phyloP scores from a whole-genome alignment of 208 protist species.

The Angomonas deanei region DNA sequence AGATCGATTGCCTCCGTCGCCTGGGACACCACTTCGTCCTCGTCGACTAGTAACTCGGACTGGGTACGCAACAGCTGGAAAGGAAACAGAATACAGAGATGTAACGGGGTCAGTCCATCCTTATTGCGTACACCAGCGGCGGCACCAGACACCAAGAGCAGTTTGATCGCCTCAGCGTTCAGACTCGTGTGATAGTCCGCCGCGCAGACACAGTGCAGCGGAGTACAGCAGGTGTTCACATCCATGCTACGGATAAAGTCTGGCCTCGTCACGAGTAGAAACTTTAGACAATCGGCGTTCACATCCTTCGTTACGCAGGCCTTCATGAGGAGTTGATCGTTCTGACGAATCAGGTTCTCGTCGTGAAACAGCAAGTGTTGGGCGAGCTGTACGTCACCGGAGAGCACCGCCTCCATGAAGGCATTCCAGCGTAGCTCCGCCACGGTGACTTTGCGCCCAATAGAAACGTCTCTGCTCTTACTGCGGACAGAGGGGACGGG shows the following conservation, averaged over 20 bases:
- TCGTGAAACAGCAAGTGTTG: conserved; percentile 22
- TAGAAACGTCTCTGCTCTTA: not conserved
- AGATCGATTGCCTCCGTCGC: conserved; percentile 21
- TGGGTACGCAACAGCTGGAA: not conserved
- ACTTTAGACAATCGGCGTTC: conserved; percentile 14
- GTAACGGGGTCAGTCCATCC: conserved; percentile 33
- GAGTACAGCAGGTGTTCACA: conserved; percentile 25
- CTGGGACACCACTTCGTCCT: not conserved
- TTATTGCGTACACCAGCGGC: conserved; percentile 9
- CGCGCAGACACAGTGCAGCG: conserved; percentile 36
- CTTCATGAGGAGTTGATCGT: conserved; percentile 30
- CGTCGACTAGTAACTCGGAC: not conserved
- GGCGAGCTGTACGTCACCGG: conserved; percentile 18
- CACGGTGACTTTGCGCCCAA: not conserved
- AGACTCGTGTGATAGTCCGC: conserved; percentile 8
- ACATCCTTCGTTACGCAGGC: conserved; percentile 18
- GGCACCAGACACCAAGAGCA: conserved; percentile 19
- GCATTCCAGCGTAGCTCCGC: conserved; percentile 9
- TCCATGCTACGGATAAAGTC: conserved; percentile 33
- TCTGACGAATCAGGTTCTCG: conserved; percentile 16
- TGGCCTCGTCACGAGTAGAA: conserved; percentile 23
- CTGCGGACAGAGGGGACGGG: too few species aligned
- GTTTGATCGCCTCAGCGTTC: conserved; percentile 14
- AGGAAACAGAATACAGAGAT: conserved; percentile 24
- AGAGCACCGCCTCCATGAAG: conserved; percentile 21